Base-by-base conservation (phyloP, 1,139 yeast genomes). In the Debaryomycetaceae sp. region DNA sequence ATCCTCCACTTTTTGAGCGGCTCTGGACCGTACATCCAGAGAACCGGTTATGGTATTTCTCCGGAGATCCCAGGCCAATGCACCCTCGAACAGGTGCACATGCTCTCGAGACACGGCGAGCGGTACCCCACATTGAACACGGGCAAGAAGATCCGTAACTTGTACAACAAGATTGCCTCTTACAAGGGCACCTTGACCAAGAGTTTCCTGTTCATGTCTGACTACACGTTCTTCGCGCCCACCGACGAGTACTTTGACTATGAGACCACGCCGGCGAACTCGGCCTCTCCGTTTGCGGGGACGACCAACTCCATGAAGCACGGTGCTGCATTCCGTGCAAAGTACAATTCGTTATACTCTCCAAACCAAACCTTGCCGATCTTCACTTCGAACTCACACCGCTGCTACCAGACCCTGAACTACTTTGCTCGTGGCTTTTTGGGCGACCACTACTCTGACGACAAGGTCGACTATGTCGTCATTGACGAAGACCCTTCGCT, bases 71-170 rank as follows among this genome's bases (percentile, higher is more conserved):
- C 86, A 7, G 57, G 47, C 3, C 60, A 61, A 28, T 71, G 82
- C 44, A 47, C 55, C 7, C 59, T 77, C 28, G 76, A 74, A 36
- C 85, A 76, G 47, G 81, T 77, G n/a, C 76, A 73, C 38, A 51
- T 73, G 35, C 53, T 73, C 29, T 62, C 68, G 33, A 68, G 90
- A 45, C 90, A 80, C 41, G 90, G 87, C n/a, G 86, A 77, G 44
- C 58, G 90, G 41, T 79, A 62, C 46, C 85, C 83, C 27, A 37
- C 45, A 25, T 33, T 32, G 15, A 32, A 23, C 6, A 26, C 21
- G 4, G 45, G 43, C 4, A 21, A 25, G n/a, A 27, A n/a, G 20
- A 28, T 32, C 25, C 39, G 49, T 27, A 39, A 40, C 7, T 33
- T 53, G 23, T 31, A 41, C 32, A 27, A 38, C 8, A 51, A 48